Percentiles rank a stretch among this genome's conserved stretches.
Conservation (phyloP, 1,139 yeast species). For the Torulaspora pretoriensis region DNA sequence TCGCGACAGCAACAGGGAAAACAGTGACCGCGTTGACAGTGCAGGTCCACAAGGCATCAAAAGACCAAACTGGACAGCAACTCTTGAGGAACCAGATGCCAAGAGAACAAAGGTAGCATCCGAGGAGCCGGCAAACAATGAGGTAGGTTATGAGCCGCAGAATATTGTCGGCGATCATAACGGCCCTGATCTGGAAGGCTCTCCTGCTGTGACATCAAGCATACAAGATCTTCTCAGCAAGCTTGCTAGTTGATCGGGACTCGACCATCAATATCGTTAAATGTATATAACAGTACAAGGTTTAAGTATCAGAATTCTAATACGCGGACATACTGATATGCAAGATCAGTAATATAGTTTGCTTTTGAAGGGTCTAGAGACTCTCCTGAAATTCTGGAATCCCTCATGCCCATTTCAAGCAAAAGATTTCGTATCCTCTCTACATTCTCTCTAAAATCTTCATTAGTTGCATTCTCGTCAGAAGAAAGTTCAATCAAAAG, state of each 20-base stretch:
- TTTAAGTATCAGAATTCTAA: constrained; percentile 21
- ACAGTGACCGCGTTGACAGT: constrained; percentile 1
- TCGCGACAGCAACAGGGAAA: constrained; percentile 16
- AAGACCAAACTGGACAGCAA: background rate
- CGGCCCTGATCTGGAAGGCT: constrained; percentile 11
- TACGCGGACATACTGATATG: constrained; percentile 32
- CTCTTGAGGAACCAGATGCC: background rate
- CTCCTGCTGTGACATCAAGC: constrained; percentile 30
- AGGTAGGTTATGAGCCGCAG: constrained; percentile 14
- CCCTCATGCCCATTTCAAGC: constrained; percentile 22
- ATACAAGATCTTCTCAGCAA: constrained; percentile 36
- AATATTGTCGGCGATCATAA: constrained; percentile 1
- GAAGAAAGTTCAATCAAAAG: constrained; percentile 30
- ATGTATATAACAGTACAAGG: constrained; percentile 1
- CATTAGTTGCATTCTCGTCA: constrained; percentile 13
- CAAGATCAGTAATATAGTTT: constrained; percentile 26
- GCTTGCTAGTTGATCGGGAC: constrained; percentile 27
- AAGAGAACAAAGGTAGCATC: constrained; percentile 6
- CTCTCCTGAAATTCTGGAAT: constrained; percentile 24
- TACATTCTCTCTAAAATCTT: constrained; percentile 18
- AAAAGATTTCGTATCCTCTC: constrained; percentile 19
- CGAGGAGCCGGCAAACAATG: constrained; percentile 3
- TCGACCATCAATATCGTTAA: background rate
- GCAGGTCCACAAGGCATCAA: background rate
- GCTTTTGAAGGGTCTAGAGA: constrained; percentile 10